Evolutionary conservation across 208 protist species (phyloP).

Genomic region (Paratrypanosoma confusum): DNA sequence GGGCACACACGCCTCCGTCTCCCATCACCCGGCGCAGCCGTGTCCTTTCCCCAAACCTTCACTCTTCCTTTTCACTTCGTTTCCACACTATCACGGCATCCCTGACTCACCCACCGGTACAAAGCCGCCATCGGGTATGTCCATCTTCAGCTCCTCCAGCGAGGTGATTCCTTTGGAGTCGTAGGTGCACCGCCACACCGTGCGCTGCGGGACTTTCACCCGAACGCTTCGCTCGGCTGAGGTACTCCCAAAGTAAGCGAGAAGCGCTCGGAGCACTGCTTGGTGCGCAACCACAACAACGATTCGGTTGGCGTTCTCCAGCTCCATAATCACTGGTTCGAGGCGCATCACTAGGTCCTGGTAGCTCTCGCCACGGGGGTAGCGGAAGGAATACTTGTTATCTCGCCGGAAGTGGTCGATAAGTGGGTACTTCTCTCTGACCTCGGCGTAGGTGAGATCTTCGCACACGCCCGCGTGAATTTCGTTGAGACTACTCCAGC

Average conservation of each 20-base stretch:
- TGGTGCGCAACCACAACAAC: constrained; percentile 82
- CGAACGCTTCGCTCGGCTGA: constrained; percentile 68
- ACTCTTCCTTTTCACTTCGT: background rate
- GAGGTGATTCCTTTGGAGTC: constrained; percentile 70
- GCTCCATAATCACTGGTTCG: constrained; percentile 86
- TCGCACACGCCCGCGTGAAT: constrained; percentile 86
- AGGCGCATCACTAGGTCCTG: constrained; percentile 80
- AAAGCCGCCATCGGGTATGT: too few species aligned
- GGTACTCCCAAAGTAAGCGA: constrained; percentile 78
- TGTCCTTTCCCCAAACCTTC: too few species aligned
- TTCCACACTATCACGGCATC: background rate
- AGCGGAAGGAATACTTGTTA: constrained; percentile 84
- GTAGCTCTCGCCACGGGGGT: constrained; percentile 83
- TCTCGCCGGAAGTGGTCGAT: constrained; percentile 64
- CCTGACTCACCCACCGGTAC: background rate
- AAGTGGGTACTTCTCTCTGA: constrained; percentile 51
- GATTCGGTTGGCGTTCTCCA: constrained; percentile 72
- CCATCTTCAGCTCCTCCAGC: constrained; percentile 62
- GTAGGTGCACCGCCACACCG: constrained; percentile 79
- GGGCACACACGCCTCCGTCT: too few species aligned
- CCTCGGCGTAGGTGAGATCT: constrained; percentile 74
- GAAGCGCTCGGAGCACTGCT: constrained; percentile 69
- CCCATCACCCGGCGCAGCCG: too few species aligned
- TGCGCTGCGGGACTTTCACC: constrained; percentile 68
- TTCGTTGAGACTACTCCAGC: constrained; percentile 80